Conservation (phyloP, 208 protist species). For the Herpetomonas tarakana region DNA sequence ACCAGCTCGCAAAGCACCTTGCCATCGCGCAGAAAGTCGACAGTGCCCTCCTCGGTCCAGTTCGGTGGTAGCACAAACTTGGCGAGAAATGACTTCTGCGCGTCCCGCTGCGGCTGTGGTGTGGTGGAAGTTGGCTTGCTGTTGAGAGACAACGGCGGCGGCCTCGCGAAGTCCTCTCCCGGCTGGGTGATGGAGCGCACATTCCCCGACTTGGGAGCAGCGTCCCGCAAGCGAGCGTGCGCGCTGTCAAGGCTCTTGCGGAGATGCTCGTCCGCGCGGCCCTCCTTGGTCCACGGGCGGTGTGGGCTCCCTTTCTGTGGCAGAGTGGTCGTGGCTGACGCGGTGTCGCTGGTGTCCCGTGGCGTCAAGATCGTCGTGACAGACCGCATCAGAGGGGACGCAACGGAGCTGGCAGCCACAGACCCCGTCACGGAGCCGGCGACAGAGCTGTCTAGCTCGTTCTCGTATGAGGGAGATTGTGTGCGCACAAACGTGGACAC, state of each 20-base stretch:
- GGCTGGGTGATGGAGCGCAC: neutral
- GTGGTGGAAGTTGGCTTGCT: neutral
- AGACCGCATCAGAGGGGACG: neutral
- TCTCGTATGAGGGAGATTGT: neutral
- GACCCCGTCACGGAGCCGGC: neutral
- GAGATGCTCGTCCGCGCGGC: no score
- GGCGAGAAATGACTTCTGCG: neutral
- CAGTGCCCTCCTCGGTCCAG: conserved; percentile 31
- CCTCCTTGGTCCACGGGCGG: neutral
- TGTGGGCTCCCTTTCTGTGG: neutral
- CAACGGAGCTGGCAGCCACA: neutral
- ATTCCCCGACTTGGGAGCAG: neutral
- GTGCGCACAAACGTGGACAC: neutral
- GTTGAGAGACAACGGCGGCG: neutral
- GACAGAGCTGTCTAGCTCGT: neutral
- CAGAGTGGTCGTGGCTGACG: neutral
- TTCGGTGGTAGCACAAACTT: conserved; percentile 21
- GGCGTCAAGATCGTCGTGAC: neutral
- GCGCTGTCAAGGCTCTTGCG: neutral
- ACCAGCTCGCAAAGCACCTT: conserved; percentile 24
- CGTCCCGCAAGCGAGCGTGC: neutral
- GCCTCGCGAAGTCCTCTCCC: no score
- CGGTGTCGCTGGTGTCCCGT: neutral
- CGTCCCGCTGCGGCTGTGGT: neutral
- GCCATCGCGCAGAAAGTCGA: conserved; percentile 50